Percentiles rank a stretch among this genome's conserved stretches.
Conservation (phyloP, 2,329 filamentous ascomycete genomes). For the Stemphylium beticola region DNA sequence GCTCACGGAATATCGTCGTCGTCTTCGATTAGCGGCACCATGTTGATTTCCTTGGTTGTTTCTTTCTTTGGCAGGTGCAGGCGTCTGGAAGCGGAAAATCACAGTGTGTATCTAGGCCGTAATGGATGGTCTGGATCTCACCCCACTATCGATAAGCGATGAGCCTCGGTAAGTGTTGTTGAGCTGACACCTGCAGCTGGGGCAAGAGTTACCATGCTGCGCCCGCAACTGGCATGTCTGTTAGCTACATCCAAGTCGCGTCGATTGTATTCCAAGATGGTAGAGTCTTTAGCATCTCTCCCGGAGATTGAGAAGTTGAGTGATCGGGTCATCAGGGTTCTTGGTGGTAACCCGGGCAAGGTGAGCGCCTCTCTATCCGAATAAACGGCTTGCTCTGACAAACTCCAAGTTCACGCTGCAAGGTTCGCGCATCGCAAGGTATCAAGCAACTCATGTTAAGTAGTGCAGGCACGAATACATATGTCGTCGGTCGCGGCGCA, state of each 20-base stretch:
- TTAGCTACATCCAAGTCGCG: conserved; percentile 24
- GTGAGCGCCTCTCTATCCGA: conserved; percentile 48
- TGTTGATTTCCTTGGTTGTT: conserved; percentile 15
- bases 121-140: conserved; percentile 20
- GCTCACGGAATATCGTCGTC: conserved; percentile 47
- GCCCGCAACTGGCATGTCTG: conserved; percentile 26
- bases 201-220: conserved; percentile 37
- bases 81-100: conserved; percentile 4
- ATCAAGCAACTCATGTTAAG: conserved; percentile 12
- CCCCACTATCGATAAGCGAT: conserved; percentile 35
- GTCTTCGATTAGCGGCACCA: conserved; percentile 33
- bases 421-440: conserved; percentile 51
- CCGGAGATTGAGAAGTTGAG: conserved; percentile 80
- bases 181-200: conserved; percentile 4
- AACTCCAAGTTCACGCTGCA: conserved; percentile 65
- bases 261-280: conserved; percentile 58
- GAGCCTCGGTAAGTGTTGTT: conserved; percentile 30
- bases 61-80: neutral
- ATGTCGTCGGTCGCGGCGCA: conserved; percentile 79
- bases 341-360: conserved; percentile 91
- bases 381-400: conserved; percentile 18
- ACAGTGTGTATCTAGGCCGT: conserved; percentile 28
- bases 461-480: conserved; percentile 85
- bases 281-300: conserved; percentile 66
- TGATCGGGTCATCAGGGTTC: conserved; percentile 77